Base-by-base conservation (phyloP, 176 grass and related monocot genomes). In the Phyllostachys edulis region DNA sequence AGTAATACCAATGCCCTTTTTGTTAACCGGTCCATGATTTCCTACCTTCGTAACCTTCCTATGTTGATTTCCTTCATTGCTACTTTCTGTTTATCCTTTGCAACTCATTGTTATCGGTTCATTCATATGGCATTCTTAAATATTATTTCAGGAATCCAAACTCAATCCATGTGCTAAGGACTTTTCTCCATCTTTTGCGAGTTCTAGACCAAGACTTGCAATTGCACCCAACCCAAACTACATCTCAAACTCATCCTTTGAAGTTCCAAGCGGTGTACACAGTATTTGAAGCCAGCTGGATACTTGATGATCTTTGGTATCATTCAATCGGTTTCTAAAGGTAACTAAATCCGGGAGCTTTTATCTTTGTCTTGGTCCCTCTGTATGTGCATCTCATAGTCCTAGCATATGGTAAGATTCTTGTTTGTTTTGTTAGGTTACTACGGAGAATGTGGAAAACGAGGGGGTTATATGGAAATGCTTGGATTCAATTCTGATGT, bases 361-460 rank as follows among this genome's bases (percentile, higher is more conserved):
- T 6, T 20, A 47, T 76, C 40, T 56, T 2, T 63, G n/a, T n/a
- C n/a, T n/a, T n/a, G n/a, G n/a, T n/a, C n/a, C n/a, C n/a, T n/a
- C n/a, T n/a, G n/a, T n/a, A 37, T 37, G 18, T 87, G 7, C 18
- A 12, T 65, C 37, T 88, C 36, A 4, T 37, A 37, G 36, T 37
- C 41, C 26, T 73, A 17, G 57, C 34, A 80, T 41, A 60, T 63
- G 16, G 4, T 57, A 66, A 67, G 52, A 26, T 20, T 12, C 76
- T 64, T 83, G 7, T 79, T 82, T 82, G 50, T 52, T 38, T 20
- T 52, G 20, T 16, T 84, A 98, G 96, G 96, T 77, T 98, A 94
- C 80, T 85, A 95, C 61, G 96, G 96, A 87, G 96, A 98, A 94
- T 98, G 96, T 87, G 96, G 96, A 82, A 98, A 98, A 91, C 85